A percentile compares a stretch with the other conserved stretches of the same genome.
Evolutionary conservation across 345 rosid genomes (phyloP).

Genomic region (Euclidium syriacum): DNA sequence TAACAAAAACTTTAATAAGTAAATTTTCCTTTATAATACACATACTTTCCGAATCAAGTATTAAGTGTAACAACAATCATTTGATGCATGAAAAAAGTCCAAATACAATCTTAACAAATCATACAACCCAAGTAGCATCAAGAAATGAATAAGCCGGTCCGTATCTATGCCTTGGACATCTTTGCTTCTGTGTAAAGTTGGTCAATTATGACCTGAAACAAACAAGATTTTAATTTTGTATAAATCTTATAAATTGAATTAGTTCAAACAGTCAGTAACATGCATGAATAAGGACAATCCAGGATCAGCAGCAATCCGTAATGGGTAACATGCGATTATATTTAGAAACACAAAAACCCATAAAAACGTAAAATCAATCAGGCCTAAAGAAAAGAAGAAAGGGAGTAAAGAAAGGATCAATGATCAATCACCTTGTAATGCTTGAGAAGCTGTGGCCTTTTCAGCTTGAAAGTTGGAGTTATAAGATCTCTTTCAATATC

Average conservation of each 20-base stretch:
- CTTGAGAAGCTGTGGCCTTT: slow-evolving; percentile 86
- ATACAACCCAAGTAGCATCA: slow-evolving; percentile 4
- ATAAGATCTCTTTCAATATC: slow-evolving; percentile 81
- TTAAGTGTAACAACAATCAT: not conserved
- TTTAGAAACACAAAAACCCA: not conserved
- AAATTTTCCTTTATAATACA: not conserved
- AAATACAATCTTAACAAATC: slow-evolving; percentile 2
- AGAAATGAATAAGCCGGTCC: slow-evolving; percentile 6
- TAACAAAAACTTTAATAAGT: not conserved
- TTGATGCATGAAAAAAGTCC: not conserved
- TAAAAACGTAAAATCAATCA: not conserved
- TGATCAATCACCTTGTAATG: slow-evolving; percentile 62
- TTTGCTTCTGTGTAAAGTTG: slow-evolving; percentile 72
- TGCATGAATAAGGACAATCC: not conserved
- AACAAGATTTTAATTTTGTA: not conserved
- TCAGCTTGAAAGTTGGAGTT: slow-evolving; percentile 85
- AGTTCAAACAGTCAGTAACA: not conserved
- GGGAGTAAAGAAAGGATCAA: not conserved
- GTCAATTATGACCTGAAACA: slow-evolving; percentile 51
- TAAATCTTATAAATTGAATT: not conserved
- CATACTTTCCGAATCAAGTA: not conserved
- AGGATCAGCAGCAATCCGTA: not conserved
- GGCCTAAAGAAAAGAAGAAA: not conserved
- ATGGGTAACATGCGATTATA: too few relatives aligned
- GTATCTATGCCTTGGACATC: slow-evolving; percentile 41